Evolutionary conservation across 345 rosid species (phyloP), one percentile per base, ranked within the genome.

Genomic region (Linum lewisii): DNA sequence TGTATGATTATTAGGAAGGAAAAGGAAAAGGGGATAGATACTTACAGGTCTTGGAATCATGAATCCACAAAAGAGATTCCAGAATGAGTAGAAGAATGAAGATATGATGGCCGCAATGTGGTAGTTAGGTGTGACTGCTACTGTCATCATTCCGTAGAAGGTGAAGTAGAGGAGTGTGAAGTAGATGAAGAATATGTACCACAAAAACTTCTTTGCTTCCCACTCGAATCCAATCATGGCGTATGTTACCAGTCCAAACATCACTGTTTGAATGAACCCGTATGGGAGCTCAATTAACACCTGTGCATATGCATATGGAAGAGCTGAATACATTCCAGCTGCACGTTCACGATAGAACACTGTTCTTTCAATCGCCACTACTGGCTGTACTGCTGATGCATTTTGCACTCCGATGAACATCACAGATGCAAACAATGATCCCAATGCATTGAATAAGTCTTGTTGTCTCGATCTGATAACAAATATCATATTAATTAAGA

Each of bases 141-240:
- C 53, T 21, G 53, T 50, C 53, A 50, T 50, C 53, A 50, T 50
- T 19, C 53, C 53, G 20, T 50, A 50, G 8, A 18, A 50, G 53
- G 53, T 50, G 21, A 50, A 50, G 53, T 50, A 50, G 53, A 50
- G 53, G 21, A 50, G 22, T 18, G 53, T 50, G 21, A 50, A 50
- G 53, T 18, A 50, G n/a, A 50, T 50, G 53, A 50, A 18, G 53
- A 50, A 50, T n/a, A 50, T 50, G 53, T 50, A 50, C 53, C 53
- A 50, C 53, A 50, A 50, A 9, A 50, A 50, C 53, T 50, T 50
- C 21, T 5, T 21, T 50, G 18, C 11, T 21, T n/a, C 22, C 53
- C 53, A 50, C 22, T 50, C 53, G 53, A 50, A 50, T 50, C 16
- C 14, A 21, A 50, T 50, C 53, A 50, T 50, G 53, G 53, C 13